Percentiles rank a stretch among this genome's conserved stretches.
Conservation (phyloP, 2,329 filamentous ascomycete species). For the Xylariaceae sp. region DNA sequence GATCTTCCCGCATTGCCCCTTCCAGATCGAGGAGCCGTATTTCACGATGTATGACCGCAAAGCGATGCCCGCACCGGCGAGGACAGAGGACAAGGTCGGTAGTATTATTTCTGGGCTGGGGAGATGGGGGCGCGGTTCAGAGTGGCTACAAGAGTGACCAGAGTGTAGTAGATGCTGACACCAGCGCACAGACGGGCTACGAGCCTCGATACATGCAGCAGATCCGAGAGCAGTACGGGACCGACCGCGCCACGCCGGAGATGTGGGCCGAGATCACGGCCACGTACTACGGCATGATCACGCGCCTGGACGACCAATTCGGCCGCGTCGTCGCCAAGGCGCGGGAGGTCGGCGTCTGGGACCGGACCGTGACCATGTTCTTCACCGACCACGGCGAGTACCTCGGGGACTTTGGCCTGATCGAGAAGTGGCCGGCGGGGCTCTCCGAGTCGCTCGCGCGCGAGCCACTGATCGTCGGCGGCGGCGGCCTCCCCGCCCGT, state of each 20-base stretch:
- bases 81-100: not conserved
- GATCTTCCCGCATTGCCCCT: conserved; percentile 38
- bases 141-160: too few relatives aligned
- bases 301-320: conserved; percentile 37
- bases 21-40: conserved; percentile 40
- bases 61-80: conserved; percentile 11
- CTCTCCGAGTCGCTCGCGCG: conserved; percentile 33
- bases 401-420: conserved; percentile 37
- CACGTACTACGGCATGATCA: conserved; percentile 34
- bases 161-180: too few relatives aligned
- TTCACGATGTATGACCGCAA: conserved; percentile 37
- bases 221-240: conserved; percentile 31
- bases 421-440: conserved; percentile 42
- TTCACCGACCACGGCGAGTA: conserved; percentile 40
- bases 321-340: conserved; percentile 29
- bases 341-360: conserved; percentile 27
- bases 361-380: conserved; percentile 34
- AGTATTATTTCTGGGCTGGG: not conserved
- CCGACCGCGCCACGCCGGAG: conserved; percentile 30
- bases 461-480: conserved; percentile 35
- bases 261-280: conserved; percentile 31
- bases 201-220: conserved; percentile 34
- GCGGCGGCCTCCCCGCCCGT: not conserved
- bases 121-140: too few relatives aligned
- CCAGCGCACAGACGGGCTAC: conserved; percentile 28